phyloP scores from a whole-genome alignment of 2,329 filamentous ascomycete genomes.

The Ascochyta koolunga region DNA sequence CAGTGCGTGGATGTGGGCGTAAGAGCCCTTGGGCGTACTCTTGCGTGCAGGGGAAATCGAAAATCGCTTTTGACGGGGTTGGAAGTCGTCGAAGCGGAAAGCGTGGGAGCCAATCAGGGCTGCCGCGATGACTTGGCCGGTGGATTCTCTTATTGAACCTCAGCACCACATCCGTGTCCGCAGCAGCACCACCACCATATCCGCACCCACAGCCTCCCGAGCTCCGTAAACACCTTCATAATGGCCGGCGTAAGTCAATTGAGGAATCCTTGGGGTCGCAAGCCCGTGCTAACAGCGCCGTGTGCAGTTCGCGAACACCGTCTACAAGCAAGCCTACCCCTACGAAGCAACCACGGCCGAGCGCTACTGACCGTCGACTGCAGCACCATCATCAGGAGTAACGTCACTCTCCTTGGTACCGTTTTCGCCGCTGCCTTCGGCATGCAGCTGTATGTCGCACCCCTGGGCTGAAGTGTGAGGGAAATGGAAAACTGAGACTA shows the following conservation, averaged over 20 bases:
- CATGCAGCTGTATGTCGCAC: constrained; percentile 81
- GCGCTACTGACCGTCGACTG: constrained; percentile 39
- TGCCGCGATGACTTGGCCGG: constrained; percentile 29
- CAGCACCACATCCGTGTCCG: constrained; percentile 25
- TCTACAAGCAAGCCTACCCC: constrained; percentile 59
- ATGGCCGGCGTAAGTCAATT: constrained; percentile 65
- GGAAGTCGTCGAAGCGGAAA: constrained; percentile 1
- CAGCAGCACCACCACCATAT: constrained; percentile 31
- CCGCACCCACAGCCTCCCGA: constrained; percentile 29
- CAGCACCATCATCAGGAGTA: constrained; percentile 84
- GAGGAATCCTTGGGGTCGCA: constrained; percentile 6
- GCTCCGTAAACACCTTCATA: constrained; percentile 46
- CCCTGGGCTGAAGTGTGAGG: not conserved
- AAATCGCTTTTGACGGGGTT: constrained; percentile 7
- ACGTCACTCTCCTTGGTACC: constrained; percentile 83
- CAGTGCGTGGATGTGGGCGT: not conserved
- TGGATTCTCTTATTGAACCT: constrained; percentile 28
- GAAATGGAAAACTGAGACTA: constrained; percentile 28
- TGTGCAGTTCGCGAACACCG: constrained; percentile 56
- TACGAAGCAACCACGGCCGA: constrained; percentile 20
- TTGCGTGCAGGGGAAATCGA: not conserved
- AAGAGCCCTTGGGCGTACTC: constrained; percentile 6
- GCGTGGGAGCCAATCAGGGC: constrained; percentile 36
- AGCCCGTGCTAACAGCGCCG: constrained; percentile 32
- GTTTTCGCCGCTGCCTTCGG: constrained; percentile 89